Evolutionary conservation across 2,329 filamentous ascomycete genomes (phyloP).

Genomic region (Teratosphaeria epicoccoides): DNA sequence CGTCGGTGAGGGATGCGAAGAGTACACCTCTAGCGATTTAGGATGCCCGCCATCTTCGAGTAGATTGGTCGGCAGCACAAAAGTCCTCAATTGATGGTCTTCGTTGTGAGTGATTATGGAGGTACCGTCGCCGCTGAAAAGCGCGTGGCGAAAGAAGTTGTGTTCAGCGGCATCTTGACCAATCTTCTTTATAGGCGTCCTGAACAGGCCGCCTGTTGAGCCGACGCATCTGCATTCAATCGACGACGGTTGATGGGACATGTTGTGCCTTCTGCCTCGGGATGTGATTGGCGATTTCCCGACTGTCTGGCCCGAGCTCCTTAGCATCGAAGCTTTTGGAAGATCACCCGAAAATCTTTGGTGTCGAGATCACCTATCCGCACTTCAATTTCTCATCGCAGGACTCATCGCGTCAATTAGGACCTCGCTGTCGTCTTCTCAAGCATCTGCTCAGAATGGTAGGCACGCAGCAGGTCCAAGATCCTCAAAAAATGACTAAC

Average conservation of each 20-base stretch:
- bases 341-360: too few species aligned
- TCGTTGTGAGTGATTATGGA: constrained; percentile 44
- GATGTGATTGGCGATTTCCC: not conserved
- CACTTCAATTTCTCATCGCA: not conserved
- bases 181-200: constrained; percentile 5
- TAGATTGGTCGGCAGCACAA: constrained; percentile 43
- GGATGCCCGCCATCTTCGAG: constrained; percentile 30
- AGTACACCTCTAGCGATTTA: constrained; percentile 36
- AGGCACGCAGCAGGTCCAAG: not conserved
- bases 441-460: constrained; percentile 4
- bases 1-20: constrained; percentile 35
- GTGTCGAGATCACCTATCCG: not conserved
- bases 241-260: not conserved
- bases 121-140: constrained; percentile 46
- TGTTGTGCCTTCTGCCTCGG: not conserved
- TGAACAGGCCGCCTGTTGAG: constrained; percentile 8
- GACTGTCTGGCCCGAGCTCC: not conserved
- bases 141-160: constrained; percentile 36
- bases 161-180: constrained; percentile 4
- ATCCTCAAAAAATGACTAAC: not conserved
- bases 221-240: not conserved
- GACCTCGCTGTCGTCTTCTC: not conserved
- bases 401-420: not conserved
- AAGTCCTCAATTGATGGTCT: constrained; percentile 42
- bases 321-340: too few species aligned